phyloP scores from a whole-genome alignment of 2,329 filamentous ascomycete species.

The Pleochaeta shiraiana region DNA sequence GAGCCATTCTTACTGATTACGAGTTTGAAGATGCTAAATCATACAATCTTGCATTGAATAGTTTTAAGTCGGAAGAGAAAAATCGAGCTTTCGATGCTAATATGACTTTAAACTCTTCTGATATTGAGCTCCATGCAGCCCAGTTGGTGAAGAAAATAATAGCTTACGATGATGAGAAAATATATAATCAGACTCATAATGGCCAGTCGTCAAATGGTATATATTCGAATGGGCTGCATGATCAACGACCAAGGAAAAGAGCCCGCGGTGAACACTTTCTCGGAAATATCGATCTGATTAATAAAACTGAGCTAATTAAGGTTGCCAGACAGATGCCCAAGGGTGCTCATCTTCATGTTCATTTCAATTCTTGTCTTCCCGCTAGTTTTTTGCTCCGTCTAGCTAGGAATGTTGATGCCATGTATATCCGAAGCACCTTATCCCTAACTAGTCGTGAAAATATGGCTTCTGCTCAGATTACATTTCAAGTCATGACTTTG shows the following conservation, averaged over 20 bases:
- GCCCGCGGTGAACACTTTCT: slow-evolving; percentile 32
- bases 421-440: slow-evolving; percentile 45
- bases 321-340: slow-evolving; percentile 42
- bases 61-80: slow-evolving; percentile 13
- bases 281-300: slow-evolving; percentile 30
- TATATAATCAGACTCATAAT: slow-evolving; percentile 10
- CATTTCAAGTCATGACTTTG: slow-evolving; percentile 17
- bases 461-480: slow-evolving; percentile 12
- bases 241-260: slow-evolving; percentile 9
- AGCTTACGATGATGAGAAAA: slow-evolving; percentile 14
- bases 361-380: slow-evolving; percentile 54
- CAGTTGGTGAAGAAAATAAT: slow-evolving; percentile 15
- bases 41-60: slow-evolving; percentile 11
- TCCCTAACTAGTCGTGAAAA: slow-evolving; percentile 22
- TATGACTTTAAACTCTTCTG: slow-evolving; percentile 9
- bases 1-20: slow-evolving; percentile 6
- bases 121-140: slow-evolving; percentile 14
- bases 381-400: slow-evolving; percentile 37
- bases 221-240: slow-evolving; percentile 9
- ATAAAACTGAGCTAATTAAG: slow-evolving; percentile 32
- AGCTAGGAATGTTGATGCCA: slow-evolving; percentile 30
- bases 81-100: slow-evolving; percentile 16
- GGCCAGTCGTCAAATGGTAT: slow-evolving; percentile 10
- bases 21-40: slow-evolving; percentile 9
- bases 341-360: slow-evolving; percentile 50